Evolutionary conservation across 1,139 yeast species (phyloP).

Genomic region (Blastobotrys serpentis): DNA sequence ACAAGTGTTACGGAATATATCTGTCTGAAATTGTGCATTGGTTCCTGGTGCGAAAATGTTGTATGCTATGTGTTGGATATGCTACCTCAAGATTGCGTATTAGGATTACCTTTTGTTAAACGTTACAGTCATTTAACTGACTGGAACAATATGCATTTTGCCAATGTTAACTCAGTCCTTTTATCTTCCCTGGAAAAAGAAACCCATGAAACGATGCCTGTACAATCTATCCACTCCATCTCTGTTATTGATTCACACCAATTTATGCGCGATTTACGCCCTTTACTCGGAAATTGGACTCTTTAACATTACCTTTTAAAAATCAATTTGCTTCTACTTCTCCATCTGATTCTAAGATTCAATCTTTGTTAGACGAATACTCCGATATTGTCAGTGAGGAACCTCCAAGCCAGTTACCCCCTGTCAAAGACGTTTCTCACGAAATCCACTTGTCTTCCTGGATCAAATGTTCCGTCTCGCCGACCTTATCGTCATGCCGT

Average conservation of each 20-base stretch:
- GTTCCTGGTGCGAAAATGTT: slow-evolving; percentile 2
- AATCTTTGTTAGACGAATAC: neutral
- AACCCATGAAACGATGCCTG: too few relatives aligned
- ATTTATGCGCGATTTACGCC: neutral
- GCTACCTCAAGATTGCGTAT: neutral
- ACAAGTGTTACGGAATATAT: neutral
- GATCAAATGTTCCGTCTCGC: slow-evolving; percentile 5
- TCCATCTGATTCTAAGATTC: neutral
- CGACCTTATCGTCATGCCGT: slow-evolving; percentile 8
- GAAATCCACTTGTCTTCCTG: slow-evolving; percentile 7
- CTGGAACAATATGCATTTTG: slow-evolving; percentile 1
- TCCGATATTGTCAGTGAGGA: neutral
- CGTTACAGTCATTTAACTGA: neutral
- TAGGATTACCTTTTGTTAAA: slow-evolving; percentile 1
- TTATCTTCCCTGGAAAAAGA: neutral
- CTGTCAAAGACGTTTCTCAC: slow-evolving; percentile 1
- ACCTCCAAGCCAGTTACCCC: neutral
- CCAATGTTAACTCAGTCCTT: neutral
- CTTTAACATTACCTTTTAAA: neutral
- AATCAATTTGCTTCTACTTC: neutral
- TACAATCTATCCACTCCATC: neutral
- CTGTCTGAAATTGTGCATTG: neutral
- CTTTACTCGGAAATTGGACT: neutral
- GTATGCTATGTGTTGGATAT: slow-evolving; percentile 1
- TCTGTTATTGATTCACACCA: neutral